Percentiles rank a stretch among this genome's conserved stretches.
phyloP scores from a whole-genome alignment of 805 yeast genomes.

The Barnettozyma populi region DNA sequence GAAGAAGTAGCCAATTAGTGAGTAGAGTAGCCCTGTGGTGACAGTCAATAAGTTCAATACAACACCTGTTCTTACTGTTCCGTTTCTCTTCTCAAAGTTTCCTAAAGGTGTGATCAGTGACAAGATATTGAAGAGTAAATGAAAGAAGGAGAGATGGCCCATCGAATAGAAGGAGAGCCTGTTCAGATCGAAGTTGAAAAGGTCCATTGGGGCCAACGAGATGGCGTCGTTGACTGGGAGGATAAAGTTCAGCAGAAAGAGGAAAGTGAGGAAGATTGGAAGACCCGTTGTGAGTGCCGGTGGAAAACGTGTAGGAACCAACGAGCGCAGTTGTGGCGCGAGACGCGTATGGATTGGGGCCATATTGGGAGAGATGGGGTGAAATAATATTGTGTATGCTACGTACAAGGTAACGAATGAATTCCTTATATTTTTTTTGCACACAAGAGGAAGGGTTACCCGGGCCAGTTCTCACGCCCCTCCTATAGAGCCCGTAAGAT shows the following conservation, averaged over 20 bases:
- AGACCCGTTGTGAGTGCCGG: slow-evolving; percentile 66
- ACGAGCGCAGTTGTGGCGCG: neutral
- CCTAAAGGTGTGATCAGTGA: slow-evolving; percentile 56
- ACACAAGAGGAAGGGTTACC: neutral
- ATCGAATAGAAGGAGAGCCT: slow-evolving; percentile 61
- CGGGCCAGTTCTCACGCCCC: no score
- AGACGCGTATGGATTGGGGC: slow-evolving; percentile 1
- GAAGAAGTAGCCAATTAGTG: slow-evolving; percentile 31
- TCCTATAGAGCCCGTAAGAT: no score
- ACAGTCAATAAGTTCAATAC: slow-evolving; percentile 70
- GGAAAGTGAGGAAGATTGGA: slow-evolving; percentile 43
- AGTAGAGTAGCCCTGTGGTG: slow-evolving; percentile 43
- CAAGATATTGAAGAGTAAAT: slow-evolving; percentile 53
- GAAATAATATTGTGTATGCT: no score
- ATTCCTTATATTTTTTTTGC: neutral
- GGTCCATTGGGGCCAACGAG: slow-evolving; percentile 50
- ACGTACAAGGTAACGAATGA: no score
- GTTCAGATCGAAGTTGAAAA: slow-evolving; percentile 38
- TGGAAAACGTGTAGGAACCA: slow-evolving; percentile 21
- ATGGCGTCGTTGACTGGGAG: slow-evolving; percentile 33
- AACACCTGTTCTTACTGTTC: slow-evolving; percentile 82
- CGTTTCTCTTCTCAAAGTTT: slow-evolving; percentile 64
- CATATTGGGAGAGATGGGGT: slow-evolving; percentile 1
- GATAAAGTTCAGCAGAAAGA: slow-evolving; percentile 35
- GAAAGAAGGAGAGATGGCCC: slow-evolving; percentile 57